Percentiles rank a stretch among this genome's conserved stretches.
phyloP scores from a whole-genome alignment of 2,329 filamentous ascomycete species.

The Penicillium polonicum region DNA sequence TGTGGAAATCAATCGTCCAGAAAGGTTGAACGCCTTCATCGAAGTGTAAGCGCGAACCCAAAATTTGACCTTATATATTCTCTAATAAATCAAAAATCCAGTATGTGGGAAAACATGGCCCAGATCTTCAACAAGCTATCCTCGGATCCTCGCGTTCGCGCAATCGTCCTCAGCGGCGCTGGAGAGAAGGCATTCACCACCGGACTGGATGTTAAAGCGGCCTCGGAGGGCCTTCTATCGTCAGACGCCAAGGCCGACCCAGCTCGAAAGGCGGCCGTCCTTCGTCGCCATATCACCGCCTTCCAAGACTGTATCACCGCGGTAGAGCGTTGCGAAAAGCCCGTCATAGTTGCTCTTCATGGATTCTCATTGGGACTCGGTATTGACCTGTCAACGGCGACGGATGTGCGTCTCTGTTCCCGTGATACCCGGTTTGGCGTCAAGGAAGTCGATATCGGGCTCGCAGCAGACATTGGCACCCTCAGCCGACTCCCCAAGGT shows the following conservation, averaged over 20 bases:
- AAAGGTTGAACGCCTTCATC: conserved; percentile 85
- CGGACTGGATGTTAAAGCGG: conserved; percentile 78
- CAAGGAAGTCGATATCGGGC: conserved; percentile 52
- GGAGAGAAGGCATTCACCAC: conserved; percentile 82
- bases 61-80: neutral
- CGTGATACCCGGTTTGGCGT: conserved; percentile 41
- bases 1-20: conserved; percentile 83
- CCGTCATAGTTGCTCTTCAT: conserved; percentile 79
- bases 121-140: conserved; percentile 71
- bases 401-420: conserved; percentile 45
- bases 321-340: conserved; percentile 86
- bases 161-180: conserved; percentile 74
- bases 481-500: conserved; percentile 49
- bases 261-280: conserved; percentile 60
- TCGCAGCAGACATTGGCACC: conserved; percentile 51
- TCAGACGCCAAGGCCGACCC: conserved; percentile 50
- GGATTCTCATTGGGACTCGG: conserved; percentile 75
- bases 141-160: conserved; percentile 68
- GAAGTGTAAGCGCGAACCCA: conserved; percentile 52
- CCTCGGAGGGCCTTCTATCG: conserved; percentile 54
- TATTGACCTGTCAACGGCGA: conserved; percentile 59
- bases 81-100: conserved; percentile 24
- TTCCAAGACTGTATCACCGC: conserved; percentile 77
- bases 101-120: conserved; percentile 83
- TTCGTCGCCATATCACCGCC: conserved; percentile 69